Percentiles rank a stretch among this genome's conserved stretches.
phyloP scores from a whole-genome alignment of 495 filamentous ascomycete species.

The Aspergillus steynii region DNA sequence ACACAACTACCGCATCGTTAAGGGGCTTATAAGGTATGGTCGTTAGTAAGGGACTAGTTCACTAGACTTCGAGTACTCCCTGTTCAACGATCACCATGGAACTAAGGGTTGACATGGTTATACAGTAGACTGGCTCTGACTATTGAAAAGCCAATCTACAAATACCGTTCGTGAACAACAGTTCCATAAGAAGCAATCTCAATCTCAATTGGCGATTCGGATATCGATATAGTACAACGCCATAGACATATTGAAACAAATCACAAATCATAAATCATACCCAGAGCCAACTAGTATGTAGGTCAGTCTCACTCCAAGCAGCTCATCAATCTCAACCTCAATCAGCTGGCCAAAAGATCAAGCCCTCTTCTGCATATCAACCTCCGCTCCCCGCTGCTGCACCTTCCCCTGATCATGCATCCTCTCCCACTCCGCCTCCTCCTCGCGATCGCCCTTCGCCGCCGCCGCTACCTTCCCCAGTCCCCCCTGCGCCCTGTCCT shows the following conservation, averaged over 20 bases:
- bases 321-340: neutral
- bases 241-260: neutral
- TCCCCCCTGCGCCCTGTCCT: constrained; percentile 70
- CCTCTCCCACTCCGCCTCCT: constrained; percentile 59
- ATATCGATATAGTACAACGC: neutral
- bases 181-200: neutral
- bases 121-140: too few species aligned
- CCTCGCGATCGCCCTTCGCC: constrained; percentile 66
- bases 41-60: too few species aligned
- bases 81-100: too few species aligned
- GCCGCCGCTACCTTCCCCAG: constrained; percentile 69
- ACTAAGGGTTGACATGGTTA: too few species aligned
- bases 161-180: neutral
- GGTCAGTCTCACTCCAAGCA: too few species aligned
- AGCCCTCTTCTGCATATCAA: constrained; percentile 54
- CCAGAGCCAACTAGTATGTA: neutral
- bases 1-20: too few species aligned
- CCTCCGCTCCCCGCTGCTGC: constrained; percentile 78
- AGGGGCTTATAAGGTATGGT: too few species aligned
- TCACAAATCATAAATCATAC: neutral
- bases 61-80: too few species aligned
- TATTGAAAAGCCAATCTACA: too few species aligned
- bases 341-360: neutral
- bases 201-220: neutral
- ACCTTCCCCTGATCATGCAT: constrained; percentile 88